Base-by-base conservation (phyloP, 1,284 basidiomycete species). In the Lentinula novae-zelandiae region DNA sequence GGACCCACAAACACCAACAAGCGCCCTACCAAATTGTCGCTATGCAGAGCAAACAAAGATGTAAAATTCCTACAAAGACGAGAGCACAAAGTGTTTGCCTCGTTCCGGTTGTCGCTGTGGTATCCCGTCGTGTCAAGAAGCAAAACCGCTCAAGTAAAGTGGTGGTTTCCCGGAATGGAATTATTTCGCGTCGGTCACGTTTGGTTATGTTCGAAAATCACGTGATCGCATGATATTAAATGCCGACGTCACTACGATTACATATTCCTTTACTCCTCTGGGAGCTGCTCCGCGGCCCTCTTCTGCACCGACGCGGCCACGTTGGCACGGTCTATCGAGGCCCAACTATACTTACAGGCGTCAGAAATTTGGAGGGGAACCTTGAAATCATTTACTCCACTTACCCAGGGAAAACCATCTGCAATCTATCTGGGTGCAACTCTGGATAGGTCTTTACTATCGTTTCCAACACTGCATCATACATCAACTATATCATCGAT, bases 391-490 rank as follows among this genome's bases (percentile, higher is more conserved):
- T 38, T 31, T 17, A 15, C 52, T 42, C 12, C 5, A 73, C 78
- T 61, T 69, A 89, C 80, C 69, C 73, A n/a, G 78, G 68, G 67
- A 90, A 89, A 5, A 81, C 77, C 50, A 70, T 72, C 63, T 76
- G 71, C 64, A 91, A 66, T 42, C 78, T 83, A 38, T 87, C 84
- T 63, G 81, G 79, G 71, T 90, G 78, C n/a, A 94, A 75, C 60
- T 93, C 87, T 0, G 92, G 88, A 70, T 83, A 86, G 27, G 78
- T 74, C 60, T 76, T 71, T 44, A 67, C 67, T 65, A 95, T 87
- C 0, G 82, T 78, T 61, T 79, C 74, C 50, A 85, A 77, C 58
- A 95, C 70, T 36, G 74, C 79, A 13, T 89, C 77, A 68, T 85
- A 93, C 40, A 90, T 75, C 54, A 94, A 70, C 90, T 92, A 61